These are phyloP conservation scores for Helotiales sp. DNA, from an alignment of 2,329 filamentous ascomycete genomes.

Conservation along the genomic window DNA sequence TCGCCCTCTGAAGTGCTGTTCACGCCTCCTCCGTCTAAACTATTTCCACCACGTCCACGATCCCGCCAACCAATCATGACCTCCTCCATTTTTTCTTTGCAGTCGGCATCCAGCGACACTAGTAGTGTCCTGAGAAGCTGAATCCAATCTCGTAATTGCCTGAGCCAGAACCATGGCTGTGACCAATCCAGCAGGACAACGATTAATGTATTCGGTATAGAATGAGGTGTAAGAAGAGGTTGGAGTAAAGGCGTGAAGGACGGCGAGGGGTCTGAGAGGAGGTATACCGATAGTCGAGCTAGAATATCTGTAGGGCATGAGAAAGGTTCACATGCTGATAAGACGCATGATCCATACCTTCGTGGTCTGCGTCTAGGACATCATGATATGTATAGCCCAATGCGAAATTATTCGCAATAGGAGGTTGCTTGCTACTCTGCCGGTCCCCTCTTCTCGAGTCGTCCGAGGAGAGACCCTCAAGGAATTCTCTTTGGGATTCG, in stretches of 20 bases:
- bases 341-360: slow-evolving; percentile 57
- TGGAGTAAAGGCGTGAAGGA: slow-evolving; percentile 81
- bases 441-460: slow-evolving; percentile 50
- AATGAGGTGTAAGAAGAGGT: slow-evolving; percentile 79
- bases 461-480: slow-evolving; percentile 55
- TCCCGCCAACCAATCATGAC: slow-evolving; percentile 80
- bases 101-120: slow-evolving; percentile 70
- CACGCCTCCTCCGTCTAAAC: slow-evolving; percentile 60
- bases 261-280: slow-evolving; percentile 80
- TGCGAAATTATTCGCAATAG: slow-evolving; percentile 88
- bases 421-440: slow-evolving; percentile 62
- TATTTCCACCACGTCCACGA: slow-evolving; percentile 65
- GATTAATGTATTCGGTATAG: slow-evolving; percentile 82
- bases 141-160: slow-evolving; percentile 87
- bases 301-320: slow-evolving; percentile 67
- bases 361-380: slow-evolving; percentile 89
- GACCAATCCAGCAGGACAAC: slow-evolving; percentile 96
- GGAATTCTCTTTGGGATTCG: slow-evolving; percentile 81
- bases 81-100: slow-evolving; percentile 83
- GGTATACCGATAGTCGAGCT: slow-evolving; percentile 84
- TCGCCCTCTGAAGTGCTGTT: slow-evolving; percentile 63
- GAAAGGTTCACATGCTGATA: background rate
- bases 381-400: slow-evolving; percentile 95
- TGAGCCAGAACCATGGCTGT: slow-evolving; percentile 88
- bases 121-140: slow-evolving; percentile 77